Evolutionary conservation across 495 filamentous ascomycete genomes (phyloP).

Genomic region (Glutinoglossum americanum): DNA sequence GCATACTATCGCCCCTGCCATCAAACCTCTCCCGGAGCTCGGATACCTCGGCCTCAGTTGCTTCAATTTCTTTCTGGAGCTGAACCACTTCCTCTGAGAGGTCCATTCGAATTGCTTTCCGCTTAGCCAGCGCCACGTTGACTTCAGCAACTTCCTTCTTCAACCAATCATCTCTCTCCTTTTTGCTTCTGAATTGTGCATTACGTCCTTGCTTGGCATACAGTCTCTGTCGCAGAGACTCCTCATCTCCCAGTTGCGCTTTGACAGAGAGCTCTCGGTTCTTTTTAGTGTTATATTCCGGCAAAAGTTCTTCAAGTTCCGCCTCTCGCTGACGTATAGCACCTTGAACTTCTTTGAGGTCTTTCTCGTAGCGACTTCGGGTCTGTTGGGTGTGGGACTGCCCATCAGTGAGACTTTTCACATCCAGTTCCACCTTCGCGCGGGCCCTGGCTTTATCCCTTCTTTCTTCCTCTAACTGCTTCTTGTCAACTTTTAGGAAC

Average conservation of each 20-base stretch:
- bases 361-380: slow-evolving; percentile 43
- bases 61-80: slow-evolving; percentile 45
- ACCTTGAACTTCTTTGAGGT: slow-evolving; percentile 47
- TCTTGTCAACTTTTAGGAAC: slow-evolving; percentile 68
- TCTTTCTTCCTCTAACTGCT: slow-evolving; percentile 74
- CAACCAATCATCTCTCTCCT: slow-evolving; percentile 69
- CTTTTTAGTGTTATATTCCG: slow-evolving; percentile 52
- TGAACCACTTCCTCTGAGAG: slow-evolving; percentile 67
- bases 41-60: slow-evolving; percentile 50
- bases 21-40: slow-evolving; percentile 52
- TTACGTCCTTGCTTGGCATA: slow-evolving; percentile 91
- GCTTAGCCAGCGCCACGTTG: slow-evolving; percentile 47
- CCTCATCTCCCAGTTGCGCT: slow-evolving; percentile 49
- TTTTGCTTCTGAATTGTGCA: slow-evolving; percentile 68
- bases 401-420: slow-evolving; percentile 59
- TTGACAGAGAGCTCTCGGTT: slow-evolving; percentile 48
- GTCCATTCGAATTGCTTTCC: slow-evolving; percentile 62
- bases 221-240: slow-evolving; percentile 53
- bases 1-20: slow-evolving; percentile 50
- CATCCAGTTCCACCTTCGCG: slow-evolving; percentile 68
- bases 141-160: slow-evolving; percentile 64
- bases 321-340: slow-evolving; percentile 57
- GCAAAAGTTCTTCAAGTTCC: slow-evolving; percentile 49
- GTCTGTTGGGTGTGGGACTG: slow-evolving; percentile 57
- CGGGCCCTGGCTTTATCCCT: slow-evolving; percentile 51